Conservation (phyloP, 2,329 filamentous ascomycete genomes). For the Myriosclerotinia duriaeana region DNA sequence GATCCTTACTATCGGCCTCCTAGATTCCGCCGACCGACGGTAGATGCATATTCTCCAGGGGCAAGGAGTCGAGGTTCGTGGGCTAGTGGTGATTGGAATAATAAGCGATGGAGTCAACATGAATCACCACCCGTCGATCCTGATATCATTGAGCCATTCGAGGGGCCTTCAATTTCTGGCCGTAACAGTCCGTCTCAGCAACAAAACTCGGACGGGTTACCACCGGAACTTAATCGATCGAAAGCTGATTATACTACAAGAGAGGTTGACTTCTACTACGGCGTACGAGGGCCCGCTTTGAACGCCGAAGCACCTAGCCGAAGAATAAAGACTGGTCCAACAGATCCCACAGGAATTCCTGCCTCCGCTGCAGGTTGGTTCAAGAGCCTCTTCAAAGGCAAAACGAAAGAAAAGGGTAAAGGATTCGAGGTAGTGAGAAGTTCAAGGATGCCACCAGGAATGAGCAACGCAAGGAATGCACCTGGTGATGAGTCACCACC, state of each 20-base stretch:
- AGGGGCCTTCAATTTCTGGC: conserved; percentile 46
- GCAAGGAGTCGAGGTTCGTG: conserved; percentile 47
- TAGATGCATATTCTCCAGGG: conserved; percentile 48
- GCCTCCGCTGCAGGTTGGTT: conserved; percentile 90
- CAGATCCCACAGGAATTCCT: conserved; percentile 89
- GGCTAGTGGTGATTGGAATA: conserved; percentile 49
- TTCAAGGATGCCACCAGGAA: conserved; percentile 77
- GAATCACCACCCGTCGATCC: conserved; percentile 42
- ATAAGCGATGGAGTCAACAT: conserved; percentile 42
- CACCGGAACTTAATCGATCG: conserved; percentile 37
- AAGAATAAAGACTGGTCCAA: conserved; percentile 88
- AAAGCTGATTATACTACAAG: conserved; percentile 85
- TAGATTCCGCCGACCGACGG: conserved; percentile 64
- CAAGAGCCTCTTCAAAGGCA: conserved; percentile 73
- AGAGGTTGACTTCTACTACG: conserved; percentile 96
- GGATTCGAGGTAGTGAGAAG: conserved; percentile 96
- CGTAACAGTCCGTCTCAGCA: conserved; percentile 50
- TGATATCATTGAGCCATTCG: conserved; percentile 42
- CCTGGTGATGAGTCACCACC: conserved; percentile 66
- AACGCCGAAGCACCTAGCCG: conserved; percentile 78
- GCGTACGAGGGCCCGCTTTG: conserved; percentile 82
- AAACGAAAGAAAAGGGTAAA: conserved; percentile 91
- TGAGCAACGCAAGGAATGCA: conserved; percentile 52
- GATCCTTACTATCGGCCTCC: conserved; percentile 92
- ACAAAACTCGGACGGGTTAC: conserved; percentile 35